Percentiles rank a stretch among this genome's conserved stretches.
Evolutionary conservation across 2,329 filamentous ascomycete species (phyloP).

Genomic region (Hymenoscyphus occultus): DNA sequence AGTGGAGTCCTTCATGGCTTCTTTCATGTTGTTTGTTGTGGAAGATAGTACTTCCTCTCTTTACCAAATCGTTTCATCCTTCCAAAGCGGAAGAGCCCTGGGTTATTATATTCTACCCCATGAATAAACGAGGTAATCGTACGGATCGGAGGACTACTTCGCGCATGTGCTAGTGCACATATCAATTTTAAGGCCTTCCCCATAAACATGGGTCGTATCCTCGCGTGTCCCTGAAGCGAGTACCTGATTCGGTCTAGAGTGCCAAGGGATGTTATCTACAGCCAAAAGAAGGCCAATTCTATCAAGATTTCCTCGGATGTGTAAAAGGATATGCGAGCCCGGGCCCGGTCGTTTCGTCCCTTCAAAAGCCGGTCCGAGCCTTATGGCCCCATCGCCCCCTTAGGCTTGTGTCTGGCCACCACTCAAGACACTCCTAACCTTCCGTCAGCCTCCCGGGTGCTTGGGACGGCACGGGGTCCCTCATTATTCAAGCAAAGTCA

Average conservation of each 20-base stretch:
- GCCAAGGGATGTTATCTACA: neutral
- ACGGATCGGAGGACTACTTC: neutral
- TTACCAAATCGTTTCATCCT: neutral
- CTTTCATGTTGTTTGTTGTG: neutral
- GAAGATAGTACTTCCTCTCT: neutral
- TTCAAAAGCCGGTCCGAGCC: neutral
- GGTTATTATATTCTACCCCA: neutral
- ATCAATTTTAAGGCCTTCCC: neutral
- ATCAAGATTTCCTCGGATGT: neutral
- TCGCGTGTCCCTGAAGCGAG: neutral
- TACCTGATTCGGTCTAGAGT: neutral
- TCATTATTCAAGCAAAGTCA: no score
- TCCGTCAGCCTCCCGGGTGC: no score
- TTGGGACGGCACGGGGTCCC: no score
- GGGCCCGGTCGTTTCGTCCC: no score
- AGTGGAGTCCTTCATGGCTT: neutral
- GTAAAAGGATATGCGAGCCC: neutral
- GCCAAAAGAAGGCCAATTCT: neutral
- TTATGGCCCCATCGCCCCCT: neutral
- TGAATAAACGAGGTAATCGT: neutral
- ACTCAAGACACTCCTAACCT: no score
- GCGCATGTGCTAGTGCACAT: neutral
- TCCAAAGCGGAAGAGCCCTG: neutral
- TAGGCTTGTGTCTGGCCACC: neutral
- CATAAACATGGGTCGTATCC: neutral